Conservation (phyloP, 164 flowering plant species). For the Vitis rupestris region DNA sequence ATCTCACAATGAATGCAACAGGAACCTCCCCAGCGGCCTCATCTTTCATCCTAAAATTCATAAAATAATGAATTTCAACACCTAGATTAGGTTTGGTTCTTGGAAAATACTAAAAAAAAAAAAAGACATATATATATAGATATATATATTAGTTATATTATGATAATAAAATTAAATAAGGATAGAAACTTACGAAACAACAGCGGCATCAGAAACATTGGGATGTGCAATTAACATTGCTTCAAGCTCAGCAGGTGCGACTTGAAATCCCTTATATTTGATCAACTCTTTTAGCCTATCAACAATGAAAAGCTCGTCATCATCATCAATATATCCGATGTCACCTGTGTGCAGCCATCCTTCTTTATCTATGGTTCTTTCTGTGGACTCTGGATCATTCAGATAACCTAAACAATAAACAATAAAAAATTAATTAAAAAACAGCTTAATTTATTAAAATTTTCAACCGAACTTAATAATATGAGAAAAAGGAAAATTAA, state of each 20-base stretch:
- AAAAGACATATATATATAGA: no score
- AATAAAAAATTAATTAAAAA: background rate
- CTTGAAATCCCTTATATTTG: conserved; percentile 93
- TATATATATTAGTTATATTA: no score
- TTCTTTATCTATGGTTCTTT: conserved; percentile 73
- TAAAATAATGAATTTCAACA: background rate
- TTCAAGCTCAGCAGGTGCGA: conserved; percentile 97
- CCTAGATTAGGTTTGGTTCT: no score
- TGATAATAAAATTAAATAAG: no score
- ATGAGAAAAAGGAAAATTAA: background rate
- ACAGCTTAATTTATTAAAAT: background rate
- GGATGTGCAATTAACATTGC: conserved; percentile 70
- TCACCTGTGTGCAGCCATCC: conserved; percentile 98
- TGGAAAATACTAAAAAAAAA: no score
- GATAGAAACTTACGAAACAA: conserved; percentile 63
- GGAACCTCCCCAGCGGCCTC: conserved; percentile 90
- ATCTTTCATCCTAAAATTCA: conserved; percentile 64
- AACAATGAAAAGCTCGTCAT: conserved; percentile 89
- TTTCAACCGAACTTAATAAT: background rate
- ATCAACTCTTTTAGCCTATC: conserved; percentile 88
- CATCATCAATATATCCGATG: conserved; percentile 79
- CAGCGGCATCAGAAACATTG: conserved; percentile 80
- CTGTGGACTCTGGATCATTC: conserved; percentile 77
- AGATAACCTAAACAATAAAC: conserved; percentile 57
- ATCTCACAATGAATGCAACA: conserved; percentile 79